Conservation (phyloP, 345 rosid genomes). For the Alliaria petiolata region DNA sequence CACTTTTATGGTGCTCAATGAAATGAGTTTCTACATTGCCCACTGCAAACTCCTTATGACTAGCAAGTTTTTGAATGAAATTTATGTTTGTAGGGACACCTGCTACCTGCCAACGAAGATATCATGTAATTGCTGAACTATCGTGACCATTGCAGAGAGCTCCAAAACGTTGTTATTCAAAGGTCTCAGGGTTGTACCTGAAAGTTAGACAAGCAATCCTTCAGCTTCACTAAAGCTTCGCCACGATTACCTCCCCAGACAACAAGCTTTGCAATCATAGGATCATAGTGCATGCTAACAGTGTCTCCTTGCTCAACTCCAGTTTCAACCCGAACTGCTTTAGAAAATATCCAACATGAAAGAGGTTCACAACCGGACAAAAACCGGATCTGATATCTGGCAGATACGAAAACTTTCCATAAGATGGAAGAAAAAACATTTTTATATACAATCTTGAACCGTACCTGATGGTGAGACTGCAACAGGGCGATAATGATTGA, state of each 20-base stretch:
- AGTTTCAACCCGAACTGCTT: conserved; percentile 83
- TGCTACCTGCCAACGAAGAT: conserved; percentile 62
- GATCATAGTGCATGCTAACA: conserved; percentile 99
- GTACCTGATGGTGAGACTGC: conserved; percentile 72
- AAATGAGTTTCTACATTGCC: conserved; percentile 95
- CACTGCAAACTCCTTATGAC: conserved; percentile 65
- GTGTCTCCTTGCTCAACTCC: conserved; percentile 91
- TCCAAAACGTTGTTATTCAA: conserved; percentile 1
- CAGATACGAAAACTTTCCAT: background rate
- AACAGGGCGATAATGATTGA: conserved; percentile 75
- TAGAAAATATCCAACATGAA: conserved; percentile 10
- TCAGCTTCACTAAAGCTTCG: conserved; percentile 81
- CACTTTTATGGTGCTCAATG: conserved; percentile 72
- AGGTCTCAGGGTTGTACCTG: conserved; percentile 46
- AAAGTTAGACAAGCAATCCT: conserved; percentile 81
- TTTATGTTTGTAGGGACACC: conserved; percentile 91
- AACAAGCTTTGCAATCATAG: conserved; percentile 98
- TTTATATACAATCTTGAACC: background rate
- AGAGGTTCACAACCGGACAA: conserved; percentile 5
- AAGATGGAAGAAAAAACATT: background rate
- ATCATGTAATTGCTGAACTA: conserved; percentile 7
- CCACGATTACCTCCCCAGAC: conserved; percentile 82
- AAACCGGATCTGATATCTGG: background rate
- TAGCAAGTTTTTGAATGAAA: conserved; percentile 76
- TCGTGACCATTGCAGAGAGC: background rate